These are phyloP conservation scores for Rhodosporidiobolus odoratus DNA, from an alignment of 768 basidiomycete genomes.

Conservation along the genomic window DNA sequence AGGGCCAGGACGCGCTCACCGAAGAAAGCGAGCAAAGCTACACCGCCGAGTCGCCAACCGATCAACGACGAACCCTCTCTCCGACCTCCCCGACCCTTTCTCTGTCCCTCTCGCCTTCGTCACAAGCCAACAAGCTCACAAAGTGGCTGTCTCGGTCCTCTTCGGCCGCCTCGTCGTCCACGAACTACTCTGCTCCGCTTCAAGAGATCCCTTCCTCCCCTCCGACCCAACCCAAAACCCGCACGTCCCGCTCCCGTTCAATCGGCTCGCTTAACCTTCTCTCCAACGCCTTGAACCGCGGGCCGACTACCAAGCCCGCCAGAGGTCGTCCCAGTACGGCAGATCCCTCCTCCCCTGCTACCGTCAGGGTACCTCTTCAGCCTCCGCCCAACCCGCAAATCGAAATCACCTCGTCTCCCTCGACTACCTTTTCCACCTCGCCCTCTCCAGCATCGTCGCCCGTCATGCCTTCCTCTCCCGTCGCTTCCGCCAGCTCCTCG, in stretches of 20 bases:
- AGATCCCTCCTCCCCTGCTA: neutral
- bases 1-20: neutral
- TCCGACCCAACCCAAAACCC: neutral
- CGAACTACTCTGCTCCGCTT: neutral
- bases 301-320: neutral
- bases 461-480: neutral
- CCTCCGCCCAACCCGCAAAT: slow-evolving; percentile 1
- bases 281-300: neutral
- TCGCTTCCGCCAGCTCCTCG: neutral
- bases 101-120: neutral
- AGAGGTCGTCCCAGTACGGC: neutral
- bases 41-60: neutral
- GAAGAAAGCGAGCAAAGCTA: neutral
- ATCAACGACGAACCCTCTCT: too few relatives aligned
- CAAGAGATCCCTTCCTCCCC: neutral
- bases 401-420: slow-evolving; percentile 25
- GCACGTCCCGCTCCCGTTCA: slow-evolving; percentile 12
- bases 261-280: slow-evolving; percentile 25
- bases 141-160: slow-evolving; percentile 4
- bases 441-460: neutral
- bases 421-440: neutral
- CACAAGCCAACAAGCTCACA: neutral
- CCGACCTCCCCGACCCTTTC: too few relatives aligned
- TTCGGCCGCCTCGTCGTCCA: neutral
- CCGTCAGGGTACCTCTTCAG: too few relatives aligned